Base-by-base conservation (phyloP, 371 early-diverging fungal genomes). In the Mortierella sp. region DNA sequence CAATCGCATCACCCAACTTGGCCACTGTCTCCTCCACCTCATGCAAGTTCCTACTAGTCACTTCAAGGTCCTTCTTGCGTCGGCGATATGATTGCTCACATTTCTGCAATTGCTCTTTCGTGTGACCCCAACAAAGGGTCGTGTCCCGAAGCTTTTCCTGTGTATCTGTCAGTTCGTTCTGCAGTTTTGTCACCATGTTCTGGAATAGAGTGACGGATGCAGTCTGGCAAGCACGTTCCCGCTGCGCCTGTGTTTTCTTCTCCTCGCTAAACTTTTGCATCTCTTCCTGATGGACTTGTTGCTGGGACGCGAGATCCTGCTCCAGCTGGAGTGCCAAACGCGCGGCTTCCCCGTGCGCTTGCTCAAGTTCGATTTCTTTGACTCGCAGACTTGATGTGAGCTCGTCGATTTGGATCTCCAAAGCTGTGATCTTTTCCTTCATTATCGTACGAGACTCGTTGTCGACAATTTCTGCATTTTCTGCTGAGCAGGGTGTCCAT, bases 101-200 rank as follows among this genome's bases (percentile, higher is more conserved):
- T 30, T 62, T 61, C 34, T 57, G 58, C 11, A 66, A 34, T 24
- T 67, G 73, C 5, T 67, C 73, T 50, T 67, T 73, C 17, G 73
- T 73, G 3, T 67, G 66, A 1, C 62, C 55, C 73, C 63, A 73
- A 24, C 73, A 58, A 8, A 59, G 21, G 0, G 59, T 62, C 21
- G 55, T 63, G 12, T 73, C 73, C 3, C 68, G 46, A 15, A 73
- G 42, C 48, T 67, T 67, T 42, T 73, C 73, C 12, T 73, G 67
- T 0, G 67, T 73, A 2, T 67, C 68, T 14, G 41, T 30, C n/a
- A 73, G 48, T 43, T 73, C 73, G 6, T 23, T 63, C 48, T 67
- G 63, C 24, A 73, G 56, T 17, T 62, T 61, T n/a, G 49, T 43
- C 27, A 58, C 73, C 68, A 73, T 73, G 47, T 67, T 59, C 34